Conservation (phyloP, 2,329 filamentous ascomycete genomes). For the Raffaelea deltoideospora region DNA sequence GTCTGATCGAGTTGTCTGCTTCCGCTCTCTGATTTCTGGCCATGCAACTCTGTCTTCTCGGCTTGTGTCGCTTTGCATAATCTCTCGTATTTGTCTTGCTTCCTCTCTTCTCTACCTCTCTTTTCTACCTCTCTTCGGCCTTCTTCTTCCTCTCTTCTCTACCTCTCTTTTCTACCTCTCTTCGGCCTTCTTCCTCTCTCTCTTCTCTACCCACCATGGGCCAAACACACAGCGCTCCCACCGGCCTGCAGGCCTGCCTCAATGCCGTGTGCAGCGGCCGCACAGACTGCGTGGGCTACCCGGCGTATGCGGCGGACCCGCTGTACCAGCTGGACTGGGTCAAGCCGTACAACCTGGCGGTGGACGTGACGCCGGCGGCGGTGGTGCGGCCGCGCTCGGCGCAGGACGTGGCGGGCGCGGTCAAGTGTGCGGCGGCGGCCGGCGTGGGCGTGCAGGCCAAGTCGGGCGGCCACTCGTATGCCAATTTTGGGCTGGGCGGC, state of each 20-base stretch:
- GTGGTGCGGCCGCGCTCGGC: conserved; percentile 38
- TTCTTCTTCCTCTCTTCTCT: background rate
- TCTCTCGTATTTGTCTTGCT: background rate
- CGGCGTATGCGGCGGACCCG: conserved; percentile 24
- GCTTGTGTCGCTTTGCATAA: background rate
- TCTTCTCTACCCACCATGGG: conserved; percentile 22
- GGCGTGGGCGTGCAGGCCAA: conserved; percentile 42
- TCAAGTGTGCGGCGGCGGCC: conserved; percentile 38
- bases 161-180: background rate
- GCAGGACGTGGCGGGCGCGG: conserved; percentile 38
- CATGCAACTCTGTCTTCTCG: background rate
- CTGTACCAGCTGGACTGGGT: conserved; percentile 34
- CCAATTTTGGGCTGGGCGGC: conserved; percentile 28
- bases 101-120: background rate
- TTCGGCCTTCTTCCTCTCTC: background rate
- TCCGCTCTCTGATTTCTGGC: too few relatives aligned
- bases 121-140: too few relatives aligned
- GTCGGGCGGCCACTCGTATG: conserved; percentile 51
- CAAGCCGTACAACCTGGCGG: conserved; percentile 33
- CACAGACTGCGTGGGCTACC: conserved; percentile 29
- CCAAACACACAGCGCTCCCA: conserved; percentile 19
- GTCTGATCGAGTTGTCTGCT: too few relatives aligned
- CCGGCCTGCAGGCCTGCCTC: conserved; percentile 28
- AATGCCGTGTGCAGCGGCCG: conserved; percentile 28
- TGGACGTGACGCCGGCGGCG: conserved; percentile 33